These are phyloP conservation scores for Rhododendron ovatum DNA, from an alignment of 148 eudicot species.

Conservation along the genomic window DNA sequence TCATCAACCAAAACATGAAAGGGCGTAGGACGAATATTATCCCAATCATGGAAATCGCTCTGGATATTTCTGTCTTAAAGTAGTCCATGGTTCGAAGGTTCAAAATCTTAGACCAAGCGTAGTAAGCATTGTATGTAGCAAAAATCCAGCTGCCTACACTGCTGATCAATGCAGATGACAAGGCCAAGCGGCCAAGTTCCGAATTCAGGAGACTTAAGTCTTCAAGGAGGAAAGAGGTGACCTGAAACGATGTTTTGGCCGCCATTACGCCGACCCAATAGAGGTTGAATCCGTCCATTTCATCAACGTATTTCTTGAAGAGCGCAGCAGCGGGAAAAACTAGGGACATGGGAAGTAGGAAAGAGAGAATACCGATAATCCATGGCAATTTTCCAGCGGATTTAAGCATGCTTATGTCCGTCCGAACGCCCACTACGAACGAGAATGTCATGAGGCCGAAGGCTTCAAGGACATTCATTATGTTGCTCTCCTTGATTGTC, in stretches of 20 bases:
- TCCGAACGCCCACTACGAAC: background rate
- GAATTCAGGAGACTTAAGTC: conserved; percentile 3
- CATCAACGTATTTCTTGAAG: background rate
- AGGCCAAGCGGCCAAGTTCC: background rate
- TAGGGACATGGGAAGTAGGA: background rate
- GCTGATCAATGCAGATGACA: background rate
- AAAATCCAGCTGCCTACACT: background rate
- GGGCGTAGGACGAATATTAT: background rate
- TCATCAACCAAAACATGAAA: background rate
- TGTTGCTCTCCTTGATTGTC: background rate
- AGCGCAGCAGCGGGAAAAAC: background rate
- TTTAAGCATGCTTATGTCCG: background rate
- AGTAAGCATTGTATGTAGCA: background rate
- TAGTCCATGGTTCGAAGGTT: background rate
- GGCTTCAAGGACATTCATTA: background rate
- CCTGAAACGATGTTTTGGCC: background rate
- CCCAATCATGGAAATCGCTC: background rate
- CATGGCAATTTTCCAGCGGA: background rate
- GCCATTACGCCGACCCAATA: background rate
- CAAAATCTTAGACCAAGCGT: background rate
- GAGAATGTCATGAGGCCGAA: background rate
- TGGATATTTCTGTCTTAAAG: background rate
- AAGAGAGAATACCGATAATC: background rate
- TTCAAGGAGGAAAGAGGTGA: background rate
- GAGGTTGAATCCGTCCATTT: background rate